Evolutionary conservation across 1,139 yeast species (phyloP).

Genomic region (Zygoascus sp.): DNA sequence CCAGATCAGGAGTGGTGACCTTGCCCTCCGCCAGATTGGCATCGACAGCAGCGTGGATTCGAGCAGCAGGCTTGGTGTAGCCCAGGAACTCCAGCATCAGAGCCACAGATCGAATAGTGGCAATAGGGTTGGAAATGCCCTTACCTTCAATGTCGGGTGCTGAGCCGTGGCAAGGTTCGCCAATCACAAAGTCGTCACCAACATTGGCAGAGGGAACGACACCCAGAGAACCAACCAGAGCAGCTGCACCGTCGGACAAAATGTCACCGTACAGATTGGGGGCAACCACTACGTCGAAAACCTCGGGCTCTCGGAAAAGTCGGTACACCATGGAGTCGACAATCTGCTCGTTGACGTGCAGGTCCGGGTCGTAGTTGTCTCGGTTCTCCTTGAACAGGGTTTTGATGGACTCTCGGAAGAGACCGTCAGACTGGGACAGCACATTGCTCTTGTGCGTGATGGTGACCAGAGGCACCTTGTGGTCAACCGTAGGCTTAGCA

Average conservation of each 20-base stretch:
- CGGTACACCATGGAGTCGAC: conserved; percentile 99
- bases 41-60: conserved; percentile 90
- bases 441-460: conserved; percentile 97
- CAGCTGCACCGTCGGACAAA: conserved; percentile 98
- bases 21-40: conserved; percentile 79
- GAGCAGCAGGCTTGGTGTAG: conserved; percentile 80
- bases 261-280: conserved; percentile 98
- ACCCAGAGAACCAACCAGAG: conserved; percentile 95
- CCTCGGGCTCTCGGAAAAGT: conserved; percentile 96
- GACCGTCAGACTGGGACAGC: conserved; percentile 85
- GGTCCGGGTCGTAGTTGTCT: conserved; percentile 42
- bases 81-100: conserved; percentile 97
- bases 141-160: conserved; percentile 98
- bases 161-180: conserved; percentile 99
- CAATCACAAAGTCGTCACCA: conserved; percentile 92
- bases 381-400: conserved; percentile 65
- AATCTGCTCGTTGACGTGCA: conserved; percentile 79
- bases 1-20: conserved; percentile 90
- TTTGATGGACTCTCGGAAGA: conserved; percentile 89
- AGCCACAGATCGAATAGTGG: conserved; percentile 96
- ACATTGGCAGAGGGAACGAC: conserved; percentile 98
- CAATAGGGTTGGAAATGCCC: conserved; percentile 93
- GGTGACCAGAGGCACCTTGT: conserved; percentile 63
- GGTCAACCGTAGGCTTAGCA: conserved; percentile 23
- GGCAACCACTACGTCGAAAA: conserved; percentile 95